Conservation (phyloP, 148 eudicot genomes). For the Spergularia marina region DNA sequence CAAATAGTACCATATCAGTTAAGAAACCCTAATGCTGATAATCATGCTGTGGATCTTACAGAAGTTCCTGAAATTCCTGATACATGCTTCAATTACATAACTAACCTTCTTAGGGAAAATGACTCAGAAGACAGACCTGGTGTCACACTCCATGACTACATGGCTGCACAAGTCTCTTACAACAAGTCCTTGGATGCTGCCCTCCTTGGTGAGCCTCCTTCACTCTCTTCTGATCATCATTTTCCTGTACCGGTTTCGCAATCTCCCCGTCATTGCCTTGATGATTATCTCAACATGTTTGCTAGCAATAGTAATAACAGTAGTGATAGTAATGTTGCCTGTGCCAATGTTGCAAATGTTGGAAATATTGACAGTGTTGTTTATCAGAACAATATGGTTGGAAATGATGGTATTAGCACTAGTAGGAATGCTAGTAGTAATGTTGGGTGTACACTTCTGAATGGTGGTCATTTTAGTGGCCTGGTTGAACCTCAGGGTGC, state of each 20-base stretch:
- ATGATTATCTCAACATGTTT: slow-evolving; percentile 26
- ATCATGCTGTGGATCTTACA: slow-evolving; percentile 1
- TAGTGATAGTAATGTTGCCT: neutral
- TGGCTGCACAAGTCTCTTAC: slow-evolving; percentile 36
- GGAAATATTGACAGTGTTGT: neutral
- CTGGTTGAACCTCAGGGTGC: neutral
- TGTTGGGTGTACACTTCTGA: neutral
- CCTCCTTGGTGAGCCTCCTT: slow-evolving; percentile 22
- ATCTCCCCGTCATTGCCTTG: slow-evolving; percentile 15
- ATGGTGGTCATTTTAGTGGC: neutral
- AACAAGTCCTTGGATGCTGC: slow-evolving; percentile 28
- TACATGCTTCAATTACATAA: slow-evolving; percentile 46
- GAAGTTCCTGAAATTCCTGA: slow-evolving; percentile 45
- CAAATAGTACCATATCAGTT: slow-evolving; percentile 9
- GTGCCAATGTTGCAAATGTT: neutral
- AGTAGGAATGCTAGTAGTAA: neutral
- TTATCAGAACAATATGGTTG: neutral
- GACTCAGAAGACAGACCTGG: slow-evolving; percentile 27
- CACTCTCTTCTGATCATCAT: slow-evolving; percentile 7
- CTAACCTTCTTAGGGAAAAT: slow-evolving; percentile 34
- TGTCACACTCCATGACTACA: slow-evolving; percentile 34
- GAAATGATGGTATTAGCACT: too few relatives aligned
- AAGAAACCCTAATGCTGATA: neutral
- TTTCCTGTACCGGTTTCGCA: slow-evolving; percentile 11
- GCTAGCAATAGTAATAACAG: neutral